These are phyloP conservation scores for Silene latifolia DNA, from an alignment of 148 eudicot genomes.

Conservation along the genomic window DNA sequence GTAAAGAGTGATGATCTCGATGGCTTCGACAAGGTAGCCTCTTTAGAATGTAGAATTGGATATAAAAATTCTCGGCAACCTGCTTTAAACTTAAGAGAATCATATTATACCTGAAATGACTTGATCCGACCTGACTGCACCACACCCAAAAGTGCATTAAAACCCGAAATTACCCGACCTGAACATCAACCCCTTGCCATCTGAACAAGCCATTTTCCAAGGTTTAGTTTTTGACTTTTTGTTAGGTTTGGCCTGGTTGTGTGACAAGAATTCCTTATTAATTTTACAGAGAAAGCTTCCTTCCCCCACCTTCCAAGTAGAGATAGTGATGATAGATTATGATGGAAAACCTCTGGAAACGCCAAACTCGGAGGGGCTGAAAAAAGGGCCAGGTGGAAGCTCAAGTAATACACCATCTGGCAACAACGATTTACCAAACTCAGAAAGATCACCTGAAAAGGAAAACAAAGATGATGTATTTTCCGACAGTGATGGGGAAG, in stretches of 20 bases:
- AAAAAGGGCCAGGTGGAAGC: conserved; percentile 31
- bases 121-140: not conserved
- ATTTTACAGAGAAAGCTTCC: conserved; percentile 74
- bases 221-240: not conserved
- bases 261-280: not conserved
- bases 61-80: not conserved
- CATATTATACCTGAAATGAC: not conserved
- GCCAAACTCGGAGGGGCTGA: conserved; percentile 26
- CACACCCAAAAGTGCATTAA: not conserved
- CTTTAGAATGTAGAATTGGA: not conserved
- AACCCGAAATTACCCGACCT: not conserved
- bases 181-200: not conserved
- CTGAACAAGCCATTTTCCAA: not conserved
- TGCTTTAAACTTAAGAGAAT: not conserved
- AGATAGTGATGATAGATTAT: conserved; percentile 77
- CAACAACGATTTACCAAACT: conserved; percentile 27
- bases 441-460: conserved; percentile 32
- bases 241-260: not conserved
- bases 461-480: conserved; percentile 73
- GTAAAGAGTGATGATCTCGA: conserved; percentile 62
- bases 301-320: conserved; percentile 77
- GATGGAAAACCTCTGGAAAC: conserved; percentile 48
- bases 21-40: conserved; percentile 74
- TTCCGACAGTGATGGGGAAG: conserved; percentile 88
- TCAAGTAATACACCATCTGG: conserved; percentile 29